Evolutionary conservation across 2,329 filamentous ascomycete species (phyloP), one percentile per base, ranked within the genome.

Genomic region (Pestalotiopsis sp.): DNA sequence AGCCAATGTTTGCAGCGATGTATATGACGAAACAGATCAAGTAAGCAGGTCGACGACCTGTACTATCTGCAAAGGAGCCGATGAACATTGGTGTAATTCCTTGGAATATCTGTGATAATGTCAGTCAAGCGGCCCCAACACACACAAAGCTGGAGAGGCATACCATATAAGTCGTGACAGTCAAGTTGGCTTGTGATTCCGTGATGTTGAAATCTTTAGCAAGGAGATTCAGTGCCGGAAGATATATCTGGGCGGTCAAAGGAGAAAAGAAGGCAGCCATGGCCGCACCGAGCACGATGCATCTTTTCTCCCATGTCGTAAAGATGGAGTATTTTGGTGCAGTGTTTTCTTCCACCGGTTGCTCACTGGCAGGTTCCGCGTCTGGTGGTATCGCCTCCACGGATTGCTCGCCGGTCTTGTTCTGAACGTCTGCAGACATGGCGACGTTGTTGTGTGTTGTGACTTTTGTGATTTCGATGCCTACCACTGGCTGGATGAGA

Each of bases 11-110:
- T 7, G 84, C 84, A 1, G 72, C 79, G 3, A 83, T 78, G 68
- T 84, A 86, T 17, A 85, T 78, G 5, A 80, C 69, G 71, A 86
- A 86, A 66, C 81, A 82, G 64, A 85, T 72, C 0, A 86, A 75
- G 67, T 85, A 86, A 3, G 82, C 82, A 0, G 84, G 84, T 12
- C 84, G 80, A 20, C 84, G 78, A 1, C 86, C 85, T 14, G 79
- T 74, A 17, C 73, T 77, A 71, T 88, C 86, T 2, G 86, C 83
- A 27, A 88, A 78, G 20, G 82, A 82, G 9, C 83, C 85, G 12
- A 86, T 77, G 65, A 87, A 81, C 69, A 82, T 82, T 3, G 86
- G 86, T 0, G 85, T 83, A 4, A 88, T 73, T 12, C 82, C 86
- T 78, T 88, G 69, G 17, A 71, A 68, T 38, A 71, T 70, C 70